A percentile compares a stretch with the other conserved stretches of the same genome.
Evolutionary conservation across 306 rosid genomes (phyloP).

Genomic region (Ceratonia siliqua): DNA sequence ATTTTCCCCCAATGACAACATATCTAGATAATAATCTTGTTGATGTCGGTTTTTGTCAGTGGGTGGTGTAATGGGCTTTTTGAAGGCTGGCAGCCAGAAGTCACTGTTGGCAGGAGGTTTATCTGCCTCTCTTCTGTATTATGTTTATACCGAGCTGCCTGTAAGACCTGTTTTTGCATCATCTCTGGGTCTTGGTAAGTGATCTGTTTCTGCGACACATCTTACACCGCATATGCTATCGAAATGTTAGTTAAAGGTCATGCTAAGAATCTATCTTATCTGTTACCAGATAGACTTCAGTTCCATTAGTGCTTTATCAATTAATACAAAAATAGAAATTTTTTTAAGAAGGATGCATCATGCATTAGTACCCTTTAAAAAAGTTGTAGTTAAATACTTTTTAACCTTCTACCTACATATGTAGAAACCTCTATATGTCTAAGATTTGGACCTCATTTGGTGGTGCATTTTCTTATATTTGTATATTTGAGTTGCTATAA

Average conservation of each 20-base stretch:
- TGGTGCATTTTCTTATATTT: neutral
- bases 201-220: slow-evolving; percentile 6
- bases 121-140: slow-evolving; percentile 67
- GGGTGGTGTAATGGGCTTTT: slow-evolving; percentile 93
- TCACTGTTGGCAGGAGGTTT: slow-evolving; percentile 87
- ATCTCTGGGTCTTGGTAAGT: slow-evolving; percentile 87
- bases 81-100: slow-evolving; percentile 94
- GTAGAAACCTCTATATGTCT: neutral
- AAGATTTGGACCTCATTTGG: slow-evolving; percentile 8
- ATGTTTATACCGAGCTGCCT: slow-evolving; percentile 71
- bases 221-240: neutral
- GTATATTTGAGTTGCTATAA: neutral
- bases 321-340: neutral
- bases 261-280: neutral
- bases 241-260: neutral
- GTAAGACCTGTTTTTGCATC: slow-evolving; percentile 81
- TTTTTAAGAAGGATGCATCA: neutral
- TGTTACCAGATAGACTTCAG: slow-evolving; percentile 4
- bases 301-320: slow-evolving; percentile 4
- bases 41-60: slow-evolving; percentile 43
- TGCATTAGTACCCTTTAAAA: neutral
- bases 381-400: neutral
- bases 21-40: neutral
- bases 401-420: neutral
- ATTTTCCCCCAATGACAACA: neutral